Conservation (phyloP, 305 asterid species). For the Fraxinus platypoda region DNA sequence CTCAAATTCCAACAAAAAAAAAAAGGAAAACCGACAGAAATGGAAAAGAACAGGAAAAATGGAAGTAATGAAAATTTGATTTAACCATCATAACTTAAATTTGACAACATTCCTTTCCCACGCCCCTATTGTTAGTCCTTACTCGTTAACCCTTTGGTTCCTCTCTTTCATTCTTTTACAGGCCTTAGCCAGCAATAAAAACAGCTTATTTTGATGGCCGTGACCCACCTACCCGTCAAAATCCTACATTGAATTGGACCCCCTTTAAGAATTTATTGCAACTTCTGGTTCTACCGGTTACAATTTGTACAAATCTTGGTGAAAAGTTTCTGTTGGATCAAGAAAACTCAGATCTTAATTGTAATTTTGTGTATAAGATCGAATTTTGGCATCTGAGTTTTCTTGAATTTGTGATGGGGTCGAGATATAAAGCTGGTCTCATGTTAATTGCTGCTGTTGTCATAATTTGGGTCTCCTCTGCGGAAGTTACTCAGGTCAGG, state of each 20-base stretch:
- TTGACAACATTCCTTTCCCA: slow-evolving; percentile 10
- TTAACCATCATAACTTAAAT: background rate
- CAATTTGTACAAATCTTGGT: slow-evolving; percentile 10
- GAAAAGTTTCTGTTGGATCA: slow-evolving; percentile 18
- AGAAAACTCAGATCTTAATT: slow-evolving; percentile 44
- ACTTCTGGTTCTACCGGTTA: slow-evolving; percentile 33
- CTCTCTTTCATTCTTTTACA: slow-evolving; percentile 13
- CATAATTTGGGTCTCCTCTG: slow-evolving; percentile 95
- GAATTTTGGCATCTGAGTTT: slow-evolving; percentile 38
- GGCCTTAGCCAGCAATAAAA: slow-evolving; percentile 16
- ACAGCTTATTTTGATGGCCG: slow-evolving; percentile 16
- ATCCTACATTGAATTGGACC: slow-evolving; percentile 12
- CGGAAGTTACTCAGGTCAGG: slow-evolving; percentile 96
- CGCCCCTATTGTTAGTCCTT: background rate
- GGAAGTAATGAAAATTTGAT: background rate
- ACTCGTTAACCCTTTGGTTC: slow-evolving; percentile 15
- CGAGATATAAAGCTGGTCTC: slow-evolving; percentile 85
- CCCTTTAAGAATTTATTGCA: slow-evolving; percentile 13
- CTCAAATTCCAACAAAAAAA: background rate
- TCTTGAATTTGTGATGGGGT: slow-evolving; percentile 63
- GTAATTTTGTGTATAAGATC: slow-evolving; percentile 23
- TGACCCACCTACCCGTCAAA: slow-evolving; percentile 26
- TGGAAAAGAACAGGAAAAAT: background rate
- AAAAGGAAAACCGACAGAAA: background rate
- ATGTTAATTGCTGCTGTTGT: slow-evolving; percentile 85